A percentile compares a stretch with the other conserved stretches of the same genome.
phyloP scores from a whole-genome alignment of 768 basidiomycete species.

The Trametopsis cervina region DNA sequence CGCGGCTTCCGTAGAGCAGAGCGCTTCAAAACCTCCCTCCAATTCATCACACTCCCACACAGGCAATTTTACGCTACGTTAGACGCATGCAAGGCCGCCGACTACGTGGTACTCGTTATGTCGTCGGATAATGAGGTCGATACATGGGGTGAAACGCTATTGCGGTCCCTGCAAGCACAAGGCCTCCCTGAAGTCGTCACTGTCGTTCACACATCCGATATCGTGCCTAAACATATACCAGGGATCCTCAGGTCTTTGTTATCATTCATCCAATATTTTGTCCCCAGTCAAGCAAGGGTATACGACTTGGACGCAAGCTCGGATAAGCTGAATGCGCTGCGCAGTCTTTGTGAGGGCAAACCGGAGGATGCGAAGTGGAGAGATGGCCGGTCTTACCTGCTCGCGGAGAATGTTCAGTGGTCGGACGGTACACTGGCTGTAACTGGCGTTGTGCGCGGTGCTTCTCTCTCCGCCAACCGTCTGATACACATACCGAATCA shows the following conservation, averaged over 20 bases:
- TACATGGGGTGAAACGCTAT: slow-evolving; percentile 76
- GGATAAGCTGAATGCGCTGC: slow-evolving; percentile 66
- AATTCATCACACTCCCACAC: slow-evolving; percentile 76
- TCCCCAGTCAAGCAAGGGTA: slow-evolving; percentile 71
- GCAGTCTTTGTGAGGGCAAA: slow-evolving; percentile 79
- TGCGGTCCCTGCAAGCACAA: slow-evolving; percentile 84
- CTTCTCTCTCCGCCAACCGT: slow-evolving; percentile 69
- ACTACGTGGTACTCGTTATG: slow-evolving; percentile 83
- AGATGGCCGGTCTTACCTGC: slow-evolving; percentile 69
- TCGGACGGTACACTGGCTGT: slow-evolving; percentile 64
- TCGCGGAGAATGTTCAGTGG: slow-evolving; percentile 61
- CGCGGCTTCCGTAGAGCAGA: slow-evolving; percentile 53
- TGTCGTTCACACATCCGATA: slow-evolving; percentile 47
- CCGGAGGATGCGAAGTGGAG: slow-evolving; percentile 79
- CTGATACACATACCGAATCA: slow-evolving; percentile 81
- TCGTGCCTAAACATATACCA: slow-evolving; percentile 50
- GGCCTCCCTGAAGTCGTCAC: slow-evolving; percentile 83
- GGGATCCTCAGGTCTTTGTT: slow-evolving; percentile 81
- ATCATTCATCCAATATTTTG: slow-evolving; percentile 94
- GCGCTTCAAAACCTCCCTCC: slow-evolving; percentile 85
- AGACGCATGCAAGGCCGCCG: slow-evolving; percentile 81
- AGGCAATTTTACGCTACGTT: slow-evolving; percentile 68
- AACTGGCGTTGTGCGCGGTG: slow-evolving; percentile 82
- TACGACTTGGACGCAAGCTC: slow-evolving; percentile 61
- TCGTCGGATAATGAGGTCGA: slow-evolving; percentile 82